phyloP scores from a whole-genome alignment of 306 rosid species.

The Corylus avellana region DNA sequence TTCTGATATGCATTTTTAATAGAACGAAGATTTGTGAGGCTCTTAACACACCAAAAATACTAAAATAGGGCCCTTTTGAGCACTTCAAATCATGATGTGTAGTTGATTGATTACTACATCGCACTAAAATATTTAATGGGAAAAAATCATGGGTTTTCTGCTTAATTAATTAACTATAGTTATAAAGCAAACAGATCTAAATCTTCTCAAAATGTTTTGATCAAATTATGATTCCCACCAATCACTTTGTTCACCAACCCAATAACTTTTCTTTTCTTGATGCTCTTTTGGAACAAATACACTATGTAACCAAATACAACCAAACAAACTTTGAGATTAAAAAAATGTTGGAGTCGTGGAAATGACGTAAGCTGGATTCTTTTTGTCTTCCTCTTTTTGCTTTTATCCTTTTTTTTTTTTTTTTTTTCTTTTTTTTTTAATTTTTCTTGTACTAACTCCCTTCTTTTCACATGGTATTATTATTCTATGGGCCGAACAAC shows the following conservation, averaged over 20 bases:
- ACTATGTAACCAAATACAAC: neutral
- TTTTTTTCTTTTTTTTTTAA: neutral
- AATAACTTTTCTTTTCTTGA: neutral
- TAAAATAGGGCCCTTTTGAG: too few relatives aligned
- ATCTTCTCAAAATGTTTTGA: neutral
- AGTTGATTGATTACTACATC: too few relatives aligned
- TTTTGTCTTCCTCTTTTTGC: conserved; percentile 1
- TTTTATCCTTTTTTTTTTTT: too few relatives aligned
- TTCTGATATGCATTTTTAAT: too few relatives aligned
- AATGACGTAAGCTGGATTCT: conserved; percentile 21
- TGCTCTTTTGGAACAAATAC: neutral
- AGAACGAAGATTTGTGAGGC: too few relatives aligned
- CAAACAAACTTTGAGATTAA: neutral
- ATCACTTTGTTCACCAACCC: neutral
- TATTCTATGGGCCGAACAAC: neutral
- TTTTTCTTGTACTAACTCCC: neutral
- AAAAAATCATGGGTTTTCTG: neutral
- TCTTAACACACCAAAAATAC: too few relatives aligned
- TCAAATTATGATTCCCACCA: neutral
- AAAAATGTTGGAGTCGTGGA: neutral
- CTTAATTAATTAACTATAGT: neutral
- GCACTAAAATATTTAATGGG: too few relatives aligned
- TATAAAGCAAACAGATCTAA: neutral
- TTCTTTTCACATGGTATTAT: neutral
- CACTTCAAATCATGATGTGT: too few relatives aligned